These are phyloP conservation scores for Geotrichum siamense DNA, from an alignment of 1,139 yeast genomes.

Conservation along the genomic window DNA sequence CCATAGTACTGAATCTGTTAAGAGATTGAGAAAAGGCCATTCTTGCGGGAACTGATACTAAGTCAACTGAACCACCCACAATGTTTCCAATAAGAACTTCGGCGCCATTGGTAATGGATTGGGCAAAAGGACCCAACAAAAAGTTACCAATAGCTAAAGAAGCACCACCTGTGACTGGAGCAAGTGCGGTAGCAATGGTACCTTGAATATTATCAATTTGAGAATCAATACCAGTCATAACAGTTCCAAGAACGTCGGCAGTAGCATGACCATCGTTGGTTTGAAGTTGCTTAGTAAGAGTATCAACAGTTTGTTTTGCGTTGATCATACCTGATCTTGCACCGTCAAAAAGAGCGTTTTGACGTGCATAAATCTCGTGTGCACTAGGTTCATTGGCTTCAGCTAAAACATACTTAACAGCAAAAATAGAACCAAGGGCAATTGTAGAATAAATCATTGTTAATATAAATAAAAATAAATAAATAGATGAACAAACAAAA, in stretches of 20 bases:
- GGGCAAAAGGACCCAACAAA: conserved; percentile 24
- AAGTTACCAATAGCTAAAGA: conserved; percentile 22
- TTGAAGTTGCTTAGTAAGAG: conserved; percentile 20
- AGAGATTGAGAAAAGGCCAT: conserved; percentile 16
- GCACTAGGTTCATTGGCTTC: not conserved
- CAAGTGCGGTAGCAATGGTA: conserved; percentile 21
- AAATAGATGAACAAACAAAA: too few relatives aligned
- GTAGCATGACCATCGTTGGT: conserved; percentile 20
- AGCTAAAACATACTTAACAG: too few relatives aligned
- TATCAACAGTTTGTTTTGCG: conserved; percentile 23
- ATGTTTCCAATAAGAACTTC: conserved; percentile 23
- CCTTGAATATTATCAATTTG: conserved; percentile 25
- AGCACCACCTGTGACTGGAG: conserved; percentile 24
- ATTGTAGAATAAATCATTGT: too few relatives aligned
- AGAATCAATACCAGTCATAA: conserved; percentile 16
- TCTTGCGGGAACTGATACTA: conserved; percentile 18
- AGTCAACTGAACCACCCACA: conserved; percentile 23
- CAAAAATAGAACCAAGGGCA: too few relatives aligned
- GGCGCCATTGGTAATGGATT: conserved; percentile 26
- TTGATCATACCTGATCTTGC: conserved; percentile 22
- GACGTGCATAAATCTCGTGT: conserved; percentile 11
- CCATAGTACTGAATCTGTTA: conserved; percentile 17
- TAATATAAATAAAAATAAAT: too few relatives aligned
- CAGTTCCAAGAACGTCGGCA: conserved; percentile 20
- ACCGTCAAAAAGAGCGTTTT: conserved; percentile 17